Evolutionary conservation across 768 basidiomycete species (phyloP).

Genomic region (Collybia mongolica): DNA sequence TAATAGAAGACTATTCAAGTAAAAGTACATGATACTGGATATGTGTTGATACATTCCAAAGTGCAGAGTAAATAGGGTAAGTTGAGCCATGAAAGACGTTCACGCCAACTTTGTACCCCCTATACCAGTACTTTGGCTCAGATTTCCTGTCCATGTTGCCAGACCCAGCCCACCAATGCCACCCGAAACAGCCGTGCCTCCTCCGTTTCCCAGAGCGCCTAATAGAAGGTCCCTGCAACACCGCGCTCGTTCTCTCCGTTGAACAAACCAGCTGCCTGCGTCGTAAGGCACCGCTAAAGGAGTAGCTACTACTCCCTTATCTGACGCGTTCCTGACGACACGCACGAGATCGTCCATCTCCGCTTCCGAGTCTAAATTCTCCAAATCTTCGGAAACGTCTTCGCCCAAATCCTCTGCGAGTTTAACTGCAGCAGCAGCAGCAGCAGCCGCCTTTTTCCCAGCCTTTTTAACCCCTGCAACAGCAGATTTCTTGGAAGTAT

Average conservation of each 20-base stretch:
- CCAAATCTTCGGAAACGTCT: conserved; percentile 67
- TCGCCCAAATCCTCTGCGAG: conserved; percentile 51
- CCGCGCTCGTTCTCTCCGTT: conserved; percentile 64
- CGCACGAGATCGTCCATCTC: conserved; percentile 76
- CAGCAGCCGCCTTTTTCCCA: conserved; percentile 59
- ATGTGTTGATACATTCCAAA: too few relatives aligned
- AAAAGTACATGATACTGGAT: too few relatives aligned
- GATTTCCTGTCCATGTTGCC: conserved; percentile 29
- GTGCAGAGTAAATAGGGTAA: too few relatives aligned
- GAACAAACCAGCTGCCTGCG: conserved; percentile 80
- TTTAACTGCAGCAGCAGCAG: conserved; percentile 48
- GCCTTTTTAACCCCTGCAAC: conserved; percentile 51
- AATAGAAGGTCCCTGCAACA: conserved; percentile 59
- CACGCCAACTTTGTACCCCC: background rate
- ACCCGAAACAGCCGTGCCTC: conserved; percentile 28
- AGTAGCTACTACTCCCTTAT: conserved; percentile 57
- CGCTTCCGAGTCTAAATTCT: conserved; percentile 81
- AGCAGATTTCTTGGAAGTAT: conserved; percentile 41
- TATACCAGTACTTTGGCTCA: conserved; percentile 10
- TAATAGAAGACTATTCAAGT: too few relatives aligned
- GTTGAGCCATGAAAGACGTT: background rate
- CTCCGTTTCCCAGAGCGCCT: conserved; percentile 46
- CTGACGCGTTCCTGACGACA: conserved; percentile 54
- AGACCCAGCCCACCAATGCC: conserved; percentile 29
- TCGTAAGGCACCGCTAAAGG: conserved; percentile 75